Evolutionary conservation across 1,139 yeast species (phyloP), one percentile per base, ranked within the genome.

Genomic region (Protomyces inouyei): DNA sequence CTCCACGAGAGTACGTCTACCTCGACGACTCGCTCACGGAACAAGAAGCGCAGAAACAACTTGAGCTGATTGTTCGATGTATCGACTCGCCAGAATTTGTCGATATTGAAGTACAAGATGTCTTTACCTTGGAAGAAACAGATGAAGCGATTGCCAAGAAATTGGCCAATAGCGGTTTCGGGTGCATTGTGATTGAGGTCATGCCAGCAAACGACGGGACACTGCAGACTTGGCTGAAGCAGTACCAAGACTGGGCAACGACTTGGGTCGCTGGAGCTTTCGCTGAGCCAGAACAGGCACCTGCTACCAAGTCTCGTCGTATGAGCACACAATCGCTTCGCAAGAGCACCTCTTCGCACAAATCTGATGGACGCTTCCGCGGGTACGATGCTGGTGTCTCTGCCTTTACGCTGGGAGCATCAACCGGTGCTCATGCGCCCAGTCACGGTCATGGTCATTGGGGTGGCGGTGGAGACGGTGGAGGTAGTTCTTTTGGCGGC

Each of bases 1-100:
- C 55, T 12, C 63, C 63, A 12, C 63, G 55, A 16, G 63, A 52
- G 16, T 59, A 59, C 52, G 25, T 52, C 45, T 40, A 38, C 12
- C 63, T 59, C 35, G 43, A 46, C 32, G 36, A 32, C 16, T 40
- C 52, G 8, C 52, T 59, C 3, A 40, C 52, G 3, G 35, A 48
- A 43, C 57, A 52, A 18, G 54, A 59, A 18, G 63, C 56, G 4
- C 32, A 52, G 18, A 37, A 52, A 21, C 52, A 40, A 35, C 43
- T 59, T 10, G 63, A 40, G 32, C 12, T 59, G 23, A 52, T 59
- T 18, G 25, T 23, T 43, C 53, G 54, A 14, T 14, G 40, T 12
- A 25, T 59, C 36, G 36, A 28, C 10, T 55, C 53, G n/a, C 57
- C 55, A 37, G 63, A 59, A 32, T 59, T 59, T 35, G 32, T 52